phyloP scores from a whole-genome alignment of 78 protist genomes.

The Dictyostelium intermedium region DNA sequence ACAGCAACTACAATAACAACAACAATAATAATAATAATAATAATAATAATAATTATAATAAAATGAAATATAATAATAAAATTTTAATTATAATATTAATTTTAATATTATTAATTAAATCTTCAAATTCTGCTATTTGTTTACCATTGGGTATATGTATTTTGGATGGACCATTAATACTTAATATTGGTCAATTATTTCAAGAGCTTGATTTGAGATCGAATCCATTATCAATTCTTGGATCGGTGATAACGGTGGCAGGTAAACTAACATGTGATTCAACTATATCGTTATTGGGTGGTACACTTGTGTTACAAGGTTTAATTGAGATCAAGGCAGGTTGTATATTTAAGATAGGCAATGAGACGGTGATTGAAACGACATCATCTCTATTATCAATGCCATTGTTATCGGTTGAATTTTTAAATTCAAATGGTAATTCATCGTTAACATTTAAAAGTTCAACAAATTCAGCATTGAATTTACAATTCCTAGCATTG shows the following conservation, averaged over 20 bases:
- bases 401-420: not conserved
- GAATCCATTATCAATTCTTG: not conserved
- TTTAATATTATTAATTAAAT: not conserved
- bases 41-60: not conserved
- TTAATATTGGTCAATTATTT: not conserved
- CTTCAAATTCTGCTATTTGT: not conserved
- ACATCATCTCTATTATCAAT: not conserved
- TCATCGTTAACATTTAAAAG: not conserved
- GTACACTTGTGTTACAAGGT: not conserved
- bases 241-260: not conserved
- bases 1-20: not conserved
- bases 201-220: not conserved
- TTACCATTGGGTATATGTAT: not conserved
- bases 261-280: not conserved
- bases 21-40: not conserved
- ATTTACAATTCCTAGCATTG: not conserved
- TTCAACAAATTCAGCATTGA: not conserved
- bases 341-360: not conserved
- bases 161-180: not conserved
- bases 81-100: not conserved
- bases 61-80: not conserved
- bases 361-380: not conserved
- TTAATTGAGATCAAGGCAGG: not conserved
- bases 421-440: conserved; percentile 5
- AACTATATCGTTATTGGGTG: not conserved